These are phyloP conservation scores for Curvularia hawaiiensis DNA, from an alignment of 2,329 filamentous ascomycete genomes.

Conservation along the genomic window DNA sequence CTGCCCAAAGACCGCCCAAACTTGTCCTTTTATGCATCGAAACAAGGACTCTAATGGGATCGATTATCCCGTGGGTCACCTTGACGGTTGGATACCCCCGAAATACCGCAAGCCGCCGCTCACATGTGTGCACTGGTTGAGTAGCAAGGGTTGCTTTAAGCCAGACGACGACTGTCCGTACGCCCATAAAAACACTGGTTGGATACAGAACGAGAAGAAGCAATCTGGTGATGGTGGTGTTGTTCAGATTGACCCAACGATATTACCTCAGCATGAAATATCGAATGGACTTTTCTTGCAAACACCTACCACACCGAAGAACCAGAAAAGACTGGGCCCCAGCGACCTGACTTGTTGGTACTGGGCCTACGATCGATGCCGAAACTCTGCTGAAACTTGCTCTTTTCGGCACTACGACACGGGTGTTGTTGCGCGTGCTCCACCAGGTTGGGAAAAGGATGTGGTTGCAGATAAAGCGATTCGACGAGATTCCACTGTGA, in stretches of 20 bases:
- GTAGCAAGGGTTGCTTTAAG: constrained; percentile 23
- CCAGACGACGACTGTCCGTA: constrained; percentile 30
- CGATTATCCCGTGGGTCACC: constrained; percentile 21
- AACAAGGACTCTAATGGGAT: constrained; percentile 25
- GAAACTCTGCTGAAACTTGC: constrained; percentile 13
- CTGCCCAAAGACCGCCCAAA: constrained; percentile 24
- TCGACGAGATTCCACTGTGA: not conserved
- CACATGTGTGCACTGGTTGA: constrained; percentile 39
- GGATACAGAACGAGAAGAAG: not conserved
- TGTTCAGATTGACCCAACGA: constrained; percentile 18
- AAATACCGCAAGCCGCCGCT: constrained; percentile 37
- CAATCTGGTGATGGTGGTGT: not conserved
- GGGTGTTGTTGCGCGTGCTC: constrained; percentile 3
- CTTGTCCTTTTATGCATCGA: constrained; percentile 39
- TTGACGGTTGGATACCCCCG: constrained; percentile 24
- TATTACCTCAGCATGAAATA: not conserved
- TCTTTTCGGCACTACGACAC: constrained; percentile 24
- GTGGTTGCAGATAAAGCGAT: not conserved
- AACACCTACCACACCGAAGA: not conserved
- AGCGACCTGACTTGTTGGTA: constrained; percentile 28
- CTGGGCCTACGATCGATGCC: constrained; percentile 22
- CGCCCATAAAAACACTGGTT: constrained; percentile 42
- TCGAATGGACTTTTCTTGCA: not conserved
- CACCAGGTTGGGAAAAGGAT: constrained; percentile 7
- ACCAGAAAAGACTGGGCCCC: not conserved